phyloP scores from a whole-genome alignment of 805 yeast genomes.

The Yarrowia sp. region DNA sequence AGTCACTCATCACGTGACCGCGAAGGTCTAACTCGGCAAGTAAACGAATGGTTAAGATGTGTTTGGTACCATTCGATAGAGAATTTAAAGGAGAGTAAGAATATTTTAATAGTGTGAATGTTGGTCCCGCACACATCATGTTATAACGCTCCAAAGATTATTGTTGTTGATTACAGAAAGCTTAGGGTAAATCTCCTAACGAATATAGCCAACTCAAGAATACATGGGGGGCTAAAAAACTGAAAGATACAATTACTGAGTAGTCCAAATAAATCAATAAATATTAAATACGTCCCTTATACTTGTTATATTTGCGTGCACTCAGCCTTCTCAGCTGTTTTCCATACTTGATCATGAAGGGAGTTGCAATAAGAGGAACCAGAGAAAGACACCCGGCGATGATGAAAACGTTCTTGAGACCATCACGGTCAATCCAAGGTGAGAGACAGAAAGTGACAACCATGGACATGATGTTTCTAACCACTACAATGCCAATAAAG shows the following conservation, averaged over 20 bases:
- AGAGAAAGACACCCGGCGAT: conserved; percentile 5
- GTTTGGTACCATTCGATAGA: background rate
- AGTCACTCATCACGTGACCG: conserved; percentile 8
- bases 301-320: background rate
- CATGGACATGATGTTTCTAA: conserved; percentile 17
- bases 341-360: conserved; percentile 15
- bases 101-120: too few relatives aligned
- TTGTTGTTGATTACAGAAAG: background rate
- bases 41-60: background rate
- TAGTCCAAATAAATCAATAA: background rate
- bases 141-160: background rate
- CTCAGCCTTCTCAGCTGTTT: conserved; percentile 5
- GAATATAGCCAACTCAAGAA: too few relatives aligned
- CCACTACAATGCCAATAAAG: conserved; percentile 16
- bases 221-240: too few relatives aligned
- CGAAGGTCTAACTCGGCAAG: background rate
- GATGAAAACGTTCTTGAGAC: conserved; percentile 7
- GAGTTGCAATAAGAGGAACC: background rate
- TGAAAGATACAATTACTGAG: too few relatives aligned
- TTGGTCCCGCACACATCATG: too few relatives aligned
- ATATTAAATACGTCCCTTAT: conserved; percentile 14
- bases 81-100: background rate
- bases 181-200: too few relatives aligned
- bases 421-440: conserved; percentile 8
- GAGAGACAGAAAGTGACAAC: conserved; percentile 9